These are phyloP conservation scores for Aspergillus hancockii DNA, from an alignment of 495 filamentous ascomycete species.

Conservation along the genomic window DNA sequence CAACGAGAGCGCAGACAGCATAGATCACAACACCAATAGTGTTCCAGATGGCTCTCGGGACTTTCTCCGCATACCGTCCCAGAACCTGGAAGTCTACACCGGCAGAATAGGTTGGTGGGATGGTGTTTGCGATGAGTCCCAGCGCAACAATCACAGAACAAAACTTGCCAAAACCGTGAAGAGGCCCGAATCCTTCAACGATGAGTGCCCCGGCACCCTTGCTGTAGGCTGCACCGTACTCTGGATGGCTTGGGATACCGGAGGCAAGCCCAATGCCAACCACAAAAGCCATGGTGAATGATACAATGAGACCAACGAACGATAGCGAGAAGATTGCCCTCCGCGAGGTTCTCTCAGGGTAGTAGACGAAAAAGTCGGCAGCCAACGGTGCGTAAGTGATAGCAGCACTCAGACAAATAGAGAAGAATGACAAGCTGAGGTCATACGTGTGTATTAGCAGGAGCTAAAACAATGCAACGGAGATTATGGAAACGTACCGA, in stretches of 20 bases:
- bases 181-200: slow-evolving; percentile 61
- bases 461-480: no score
- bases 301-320: slow-evolving; percentile 49
- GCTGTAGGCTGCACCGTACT: slow-evolving; percentile 58
- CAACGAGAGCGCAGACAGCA: slow-evolving; percentile 64
- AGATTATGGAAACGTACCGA: slow-evolving; percentile 27
- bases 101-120: slow-evolving; percentile 68
- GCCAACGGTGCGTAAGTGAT: slow-evolving; percentile 63
- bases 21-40: slow-evolving; percentile 60
- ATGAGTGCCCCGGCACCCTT: slow-evolving; percentile 56
- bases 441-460: neutral
- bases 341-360: slow-evolving; percentile 53
- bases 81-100: slow-evolving; percentile 71
- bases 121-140: slow-evolving; percentile 69
- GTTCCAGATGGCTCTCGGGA: slow-evolving; percentile 67
- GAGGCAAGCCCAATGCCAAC: slow-evolving; percentile 70
- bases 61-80: slow-evolving; percentile 52
- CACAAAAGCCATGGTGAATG: slow-evolving; percentile 63
- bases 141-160: slow-evolving; percentile 70
- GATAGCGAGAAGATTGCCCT: slow-evolving; percentile 38
- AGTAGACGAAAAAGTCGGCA: slow-evolving; percentile 68
- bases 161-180: slow-evolving; percentile 71
- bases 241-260: slow-evolving; percentile 52
- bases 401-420: slow-evolving; percentile 62
- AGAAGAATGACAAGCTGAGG: slow-evolving; percentile 64